Percentiles rank a stretch among this genome's conserved stretches.
phyloP scores from a whole-genome alignment of 2,329 filamentous ascomycete genomes.

The Aspergillus versicolor region DNA sequence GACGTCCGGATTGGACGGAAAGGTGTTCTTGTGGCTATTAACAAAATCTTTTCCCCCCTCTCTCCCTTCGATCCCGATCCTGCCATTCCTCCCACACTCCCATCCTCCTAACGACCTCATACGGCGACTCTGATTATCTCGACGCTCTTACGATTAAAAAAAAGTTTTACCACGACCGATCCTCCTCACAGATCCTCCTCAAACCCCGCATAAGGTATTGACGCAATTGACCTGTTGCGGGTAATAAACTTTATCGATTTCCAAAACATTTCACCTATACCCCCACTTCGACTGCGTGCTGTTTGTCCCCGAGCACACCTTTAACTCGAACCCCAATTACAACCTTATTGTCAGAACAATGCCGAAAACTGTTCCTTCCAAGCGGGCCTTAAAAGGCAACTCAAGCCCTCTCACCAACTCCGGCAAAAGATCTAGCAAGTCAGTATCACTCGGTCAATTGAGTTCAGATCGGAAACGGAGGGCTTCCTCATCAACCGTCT shows the following conservation, averaged over 20 bases:
- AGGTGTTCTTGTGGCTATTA: slow-evolving; percentile 35
- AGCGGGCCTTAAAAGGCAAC: slow-evolving; percentile 26
- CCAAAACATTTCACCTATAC: neutral
- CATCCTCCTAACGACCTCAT: slow-evolving; percentile 14
- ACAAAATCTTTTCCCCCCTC: slow-evolving; percentile 10
- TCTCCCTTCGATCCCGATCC: slow-evolving; percentile 15
- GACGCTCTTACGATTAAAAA: slow-evolving; percentile 18
- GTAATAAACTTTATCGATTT: slow-evolving; percentile 21
- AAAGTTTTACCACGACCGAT: slow-evolving; percentile 9
- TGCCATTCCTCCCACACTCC: slow-evolving; percentile 15
- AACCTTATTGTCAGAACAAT: slow-evolving; percentile 23
- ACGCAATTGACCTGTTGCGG: slow-evolving; percentile 23
- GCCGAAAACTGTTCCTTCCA: slow-evolving; percentile 27
- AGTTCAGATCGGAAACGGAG: slow-evolving; percentile 34
- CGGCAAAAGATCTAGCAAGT: slow-evolving; percentile 27
- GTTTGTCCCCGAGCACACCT: slow-evolving; percentile 2
- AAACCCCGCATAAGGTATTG: slow-evolving; percentile 14
- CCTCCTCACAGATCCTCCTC: neutral
- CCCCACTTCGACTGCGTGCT: neutral
- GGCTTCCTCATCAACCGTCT: slow-evolving; percentile 35
- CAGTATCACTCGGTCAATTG: slow-evolving; percentile 21
- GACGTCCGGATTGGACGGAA: slow-evolving; percentile 34
- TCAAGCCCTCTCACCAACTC: slow-evolving; percentile 25
- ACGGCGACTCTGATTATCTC: slow-evolving; percentile 9
- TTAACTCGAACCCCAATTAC: slow-evolving; percentile 1